These are phyloP conservation scores for Darksidea phi DNA, from an alignment of 495 filamentous ascomycete genomes.

Conservation along the genomic window DNA sequence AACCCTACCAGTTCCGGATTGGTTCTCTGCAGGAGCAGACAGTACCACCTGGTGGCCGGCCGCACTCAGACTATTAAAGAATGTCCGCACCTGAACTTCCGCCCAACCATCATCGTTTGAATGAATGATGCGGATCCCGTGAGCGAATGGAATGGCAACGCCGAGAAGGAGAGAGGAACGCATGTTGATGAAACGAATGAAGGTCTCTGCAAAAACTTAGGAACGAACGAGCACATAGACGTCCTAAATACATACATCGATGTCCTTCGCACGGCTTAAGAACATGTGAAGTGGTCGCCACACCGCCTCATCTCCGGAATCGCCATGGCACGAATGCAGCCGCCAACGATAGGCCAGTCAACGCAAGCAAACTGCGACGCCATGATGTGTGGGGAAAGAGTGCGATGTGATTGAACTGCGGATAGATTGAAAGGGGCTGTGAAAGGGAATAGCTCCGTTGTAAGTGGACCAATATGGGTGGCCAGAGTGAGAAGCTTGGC, in stretches of 20 bases:
- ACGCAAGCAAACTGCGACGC: neutral
- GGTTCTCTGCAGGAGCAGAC: slow-evolving; percentile 62
- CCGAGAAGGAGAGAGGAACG: slow-evolving; percentile 17
- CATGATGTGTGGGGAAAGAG: neutral
- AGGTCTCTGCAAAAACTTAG: too few relatives aligned
- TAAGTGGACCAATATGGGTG: neutral
- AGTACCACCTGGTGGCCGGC: slow-evolving; percentile 61
- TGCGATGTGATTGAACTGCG: neutral
- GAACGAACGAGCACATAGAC: too few relatives aligned
- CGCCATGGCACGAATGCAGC: neutral
- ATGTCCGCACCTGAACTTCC: slow-evolving; percentile 59
- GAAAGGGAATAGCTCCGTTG: neutral
- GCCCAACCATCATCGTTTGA: slow-evolving; percentile 75
- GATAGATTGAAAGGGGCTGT: neutral
- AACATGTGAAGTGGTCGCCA: too few relatives aligned
- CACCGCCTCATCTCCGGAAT: too few relatives aligned
- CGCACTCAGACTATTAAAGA: slow-evolving; percentile 53
- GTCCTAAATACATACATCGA: too few relatives aligned
- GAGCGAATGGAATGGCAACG: slow-evolving; percentile 4
- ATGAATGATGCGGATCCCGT: slow-evolving; percentile 45
- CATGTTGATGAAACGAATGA: slow-evolving; percentile 16
- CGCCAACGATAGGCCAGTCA: neutral
- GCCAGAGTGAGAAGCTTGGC: neutral
- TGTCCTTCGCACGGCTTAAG: too few relatives aligned
- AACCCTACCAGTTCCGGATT: slow-evolving; percentile 59